These are phyloP conservation scores for Boletus patriciae DNA, from an alignment of 768 basidiomycete genomes.

Conservation along the genomic window DNA sequence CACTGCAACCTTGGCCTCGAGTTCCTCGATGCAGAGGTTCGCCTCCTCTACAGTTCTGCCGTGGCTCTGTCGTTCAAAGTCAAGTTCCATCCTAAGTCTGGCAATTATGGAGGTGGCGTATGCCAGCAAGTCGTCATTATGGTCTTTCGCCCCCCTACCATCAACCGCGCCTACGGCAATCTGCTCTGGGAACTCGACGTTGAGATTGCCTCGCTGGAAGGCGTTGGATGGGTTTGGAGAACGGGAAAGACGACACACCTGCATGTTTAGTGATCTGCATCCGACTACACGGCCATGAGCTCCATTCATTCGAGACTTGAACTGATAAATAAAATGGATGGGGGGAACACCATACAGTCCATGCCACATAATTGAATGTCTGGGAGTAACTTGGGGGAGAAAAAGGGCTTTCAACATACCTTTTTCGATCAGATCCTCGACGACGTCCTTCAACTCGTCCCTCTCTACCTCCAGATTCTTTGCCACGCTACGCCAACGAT, in stretches of 20 bases:
- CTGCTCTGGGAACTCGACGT: conserved; percentile 23
- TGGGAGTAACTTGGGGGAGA: background rate
- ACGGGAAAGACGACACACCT: conserved; percentile 37
- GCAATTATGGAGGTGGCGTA: conserved; percentile 49
- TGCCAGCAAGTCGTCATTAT: conserved; percentile 33
- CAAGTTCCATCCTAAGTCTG: conserved; percentile 43
- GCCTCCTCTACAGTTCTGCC: conserved; percentile 39
- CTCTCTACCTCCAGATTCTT: conserved; percentile 44
- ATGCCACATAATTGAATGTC: conserved; percentile 4
- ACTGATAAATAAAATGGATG: conserved; percentile 32
- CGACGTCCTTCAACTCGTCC: conserved; percentile 55
- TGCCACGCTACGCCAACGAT: conserved; percentile 34
- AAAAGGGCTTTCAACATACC: conserved; percentile 38
- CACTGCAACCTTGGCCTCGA: conserved; percentile 55
- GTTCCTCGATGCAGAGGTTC: conserved; percentile 41
- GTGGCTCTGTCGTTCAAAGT: conserved; percentile 46
- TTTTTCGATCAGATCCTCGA: conserved; percentile 56
- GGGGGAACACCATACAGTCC: background rate
- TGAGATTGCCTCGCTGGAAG: conserved; percentile 23
- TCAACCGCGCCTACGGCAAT: background rate
- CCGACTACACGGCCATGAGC: conserved; percentile 46
- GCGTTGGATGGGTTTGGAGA: conserved; percentile 10
- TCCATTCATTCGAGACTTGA: conserved; percentile 45
- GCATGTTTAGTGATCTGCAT: conserved; percentile 42
- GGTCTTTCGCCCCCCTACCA: background rate